A percentile compares a stretch with the other conserved stretches of the same genome.
These are phyloP conservation scores for Oryza brachyantha DNA, from an alignment of 176 grass and related monocot genomes.

Conservation along the genomic window DNA sequence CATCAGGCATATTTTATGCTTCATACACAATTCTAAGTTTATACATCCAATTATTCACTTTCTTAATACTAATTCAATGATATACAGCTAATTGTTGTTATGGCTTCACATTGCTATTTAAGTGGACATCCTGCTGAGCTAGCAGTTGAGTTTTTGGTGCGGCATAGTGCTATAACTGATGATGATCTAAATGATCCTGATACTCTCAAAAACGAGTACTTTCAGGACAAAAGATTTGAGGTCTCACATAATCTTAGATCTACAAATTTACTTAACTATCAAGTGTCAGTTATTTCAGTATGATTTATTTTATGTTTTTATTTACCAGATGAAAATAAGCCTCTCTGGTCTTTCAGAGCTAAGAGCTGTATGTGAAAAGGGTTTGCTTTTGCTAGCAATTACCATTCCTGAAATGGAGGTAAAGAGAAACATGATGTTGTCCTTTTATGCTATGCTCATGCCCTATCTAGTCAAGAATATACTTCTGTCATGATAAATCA, in stretches of 20 bases:
- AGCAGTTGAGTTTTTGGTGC: conserved; percentile 78
- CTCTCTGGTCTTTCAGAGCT: conserved; percentile 72
- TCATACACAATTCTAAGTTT: background rate
- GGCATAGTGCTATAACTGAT: conserved; percentile 78
- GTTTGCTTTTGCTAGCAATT: conserved; percentile 95
- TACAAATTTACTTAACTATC: conserved; percentile 19
- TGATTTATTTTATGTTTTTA: conserved; percentile 22
- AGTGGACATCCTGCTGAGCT: conserved; percentile 76
- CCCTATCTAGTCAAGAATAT: conserved; percentile 19
- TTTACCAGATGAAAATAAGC: conserved; percentile 61
- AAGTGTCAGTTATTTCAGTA: background rate
- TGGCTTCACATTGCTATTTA: conserved; percentile 97
- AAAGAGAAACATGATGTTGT: conserved; percentile 26
- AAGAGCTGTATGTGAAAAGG: conserved; percentile 87
- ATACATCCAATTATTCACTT: conserved; percentile 14
- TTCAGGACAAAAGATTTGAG: conserved; percentile 88
- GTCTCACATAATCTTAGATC: conserved; percentile 30
- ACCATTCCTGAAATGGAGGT: conserved; percentile 99
- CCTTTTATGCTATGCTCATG: background rate
- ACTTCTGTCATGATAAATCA: background rate
- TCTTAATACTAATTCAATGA: conserved; percentile 38
- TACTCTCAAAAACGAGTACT: conserved; percentile 62
- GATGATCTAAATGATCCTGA: conserved; percentile 59
- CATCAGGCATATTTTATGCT: background rate
- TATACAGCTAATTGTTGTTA: conserved; percentile 94